Evolutionary conservation across 768 basidiomycete species (phyloP), one percentile per base, ranked within the genome.

Genomic region (Tulasnella sp.): DNA sequence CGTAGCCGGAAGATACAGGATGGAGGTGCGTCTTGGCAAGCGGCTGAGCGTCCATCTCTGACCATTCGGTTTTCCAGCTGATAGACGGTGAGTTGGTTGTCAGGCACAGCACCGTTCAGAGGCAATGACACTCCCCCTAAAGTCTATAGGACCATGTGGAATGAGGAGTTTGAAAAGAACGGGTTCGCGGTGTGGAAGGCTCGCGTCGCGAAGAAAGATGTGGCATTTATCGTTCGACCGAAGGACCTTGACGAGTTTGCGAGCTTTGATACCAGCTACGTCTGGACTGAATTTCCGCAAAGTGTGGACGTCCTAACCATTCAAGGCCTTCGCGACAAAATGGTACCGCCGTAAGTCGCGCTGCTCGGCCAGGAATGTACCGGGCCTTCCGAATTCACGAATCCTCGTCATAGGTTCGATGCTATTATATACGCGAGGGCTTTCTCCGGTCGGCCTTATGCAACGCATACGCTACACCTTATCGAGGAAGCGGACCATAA

Each of bases 401-500:
- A 37, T 3, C 25, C 29, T 19, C 6, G 31, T 58, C 15, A 8
- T 14, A 58, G 57, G 43, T 75, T 80, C 51, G 62, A 62, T 17
- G 62, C 56, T 2, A 36, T 58, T n/a, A 41, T 57, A n/a, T 58
- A 58, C 51, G 55, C 61, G 2, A 43, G 45, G 15, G 62, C 55
- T 2, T 42, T 62, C 25, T 42, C 43, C 29, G 63, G 68, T 31
- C 74, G 84, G 56, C 63, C 63, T 12, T 77, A 81, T 19, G 87
- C 85, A 45, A 85, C 83, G 6, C 84, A 87, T 65, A 81, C 73
- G 15, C 70, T 89, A 23, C 76, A 82, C 64, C 70, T 83, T 23
- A 69, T 86, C 36, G 87, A 89, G 66, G 76, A 75, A 41, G 84
- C 82, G 6, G 85, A 87, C 69, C 87, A 89, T 65, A 89, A 88